Evolutionary conservation across 2,329 filamentous ascomycete genomes (phyloP).

Genomic region (Arachnopeziza araneosa): DNA sequence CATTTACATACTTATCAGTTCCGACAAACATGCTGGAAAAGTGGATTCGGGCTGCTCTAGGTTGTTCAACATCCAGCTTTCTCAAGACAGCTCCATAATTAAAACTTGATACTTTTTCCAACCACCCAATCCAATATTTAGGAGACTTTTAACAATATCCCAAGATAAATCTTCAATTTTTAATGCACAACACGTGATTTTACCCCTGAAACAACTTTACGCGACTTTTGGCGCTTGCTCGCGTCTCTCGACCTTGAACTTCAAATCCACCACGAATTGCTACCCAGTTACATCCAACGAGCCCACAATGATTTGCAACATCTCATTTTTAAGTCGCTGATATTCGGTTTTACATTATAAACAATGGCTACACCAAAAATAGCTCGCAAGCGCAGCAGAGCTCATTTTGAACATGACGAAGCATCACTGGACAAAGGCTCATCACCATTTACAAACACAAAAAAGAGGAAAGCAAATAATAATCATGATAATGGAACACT

Average conservation of each 20-base stretch:
- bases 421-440: conserved; percentile 9
- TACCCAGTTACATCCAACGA: neutral
- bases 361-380: conserved; percentile 8
- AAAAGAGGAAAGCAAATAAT: conserved; percentile 15
- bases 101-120: too few relatives aligned
- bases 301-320: neutral
- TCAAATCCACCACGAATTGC: neutral
- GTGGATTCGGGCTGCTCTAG: too few relatives aligned
- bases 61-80: too few relatives aligned
- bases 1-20: too few relatives aligned
- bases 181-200: neutral
- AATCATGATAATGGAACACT: neutral
- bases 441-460: conserved; percentile 3
- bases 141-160: too few relatives aligned
- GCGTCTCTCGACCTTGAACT: neutral
- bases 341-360: neutral
- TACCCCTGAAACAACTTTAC: neutral
- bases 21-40: too few relatives aligned
- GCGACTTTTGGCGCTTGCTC: neutral
- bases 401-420: conserved; percentile 17
- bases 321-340: neutral
- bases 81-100: too few relatives aligned
- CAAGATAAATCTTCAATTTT: neutral
- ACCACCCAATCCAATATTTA: too few relatives aligned
- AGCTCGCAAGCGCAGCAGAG: conserved; percentile 18